A percentile compares a stretch with the other conserved stretches of the same genome.
These are phyloP conservation scores for Leucoagaricus sp. DNA, from an alignment of 1,284 basidiomycete species.

Conservation along the genomic window DNA sequence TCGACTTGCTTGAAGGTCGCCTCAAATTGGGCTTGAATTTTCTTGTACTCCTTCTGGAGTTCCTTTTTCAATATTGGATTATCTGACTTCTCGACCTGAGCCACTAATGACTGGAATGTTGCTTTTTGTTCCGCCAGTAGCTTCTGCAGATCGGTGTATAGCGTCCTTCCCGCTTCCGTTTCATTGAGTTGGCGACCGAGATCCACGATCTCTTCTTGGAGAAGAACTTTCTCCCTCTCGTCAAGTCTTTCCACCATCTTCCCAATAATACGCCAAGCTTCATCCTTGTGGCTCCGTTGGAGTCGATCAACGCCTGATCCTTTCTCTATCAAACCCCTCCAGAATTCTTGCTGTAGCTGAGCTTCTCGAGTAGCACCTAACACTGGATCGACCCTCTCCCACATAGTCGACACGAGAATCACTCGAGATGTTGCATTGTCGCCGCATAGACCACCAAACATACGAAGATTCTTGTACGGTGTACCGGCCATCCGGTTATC, in stretches of 20 bases:
- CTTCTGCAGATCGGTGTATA: conserved; percentile 9
- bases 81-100: neutral
- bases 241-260: conserved; percentile 33
- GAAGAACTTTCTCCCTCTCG: conserved; percentile 16
- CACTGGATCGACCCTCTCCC: conserved; percentile 40
- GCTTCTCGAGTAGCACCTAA: conserved; percentile 27
- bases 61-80: conserved; percentile 14
- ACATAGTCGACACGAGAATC: conserved; percentile 53
- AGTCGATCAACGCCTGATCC: conserved; percentile 1
- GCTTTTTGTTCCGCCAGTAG: conserved; percentile 3
- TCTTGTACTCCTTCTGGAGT: conserved; percentile 17
- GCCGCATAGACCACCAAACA: conserved; percentile 55
- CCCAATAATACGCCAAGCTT: conserved; percentile 6
- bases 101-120: neutral
- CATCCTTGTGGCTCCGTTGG: neutral
- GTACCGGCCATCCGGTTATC: conserved; percentile 52
- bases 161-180: conserved; percentile 15
- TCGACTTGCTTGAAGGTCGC: conserved; percentile 17
- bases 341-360: conserved; percentile 23
- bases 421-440: conserved; percentile 48
- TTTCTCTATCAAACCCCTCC: conserved; percentile 19
- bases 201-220: conserved; percentile 18
- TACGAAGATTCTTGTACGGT: conserved; percentile 47
- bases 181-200: conserved; percentile 13
- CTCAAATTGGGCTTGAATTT: conserved; percentile 13